phyloP scores from a whole-genome alignment of 805 yeast species.

The Teunomyces atbi region DNA sequence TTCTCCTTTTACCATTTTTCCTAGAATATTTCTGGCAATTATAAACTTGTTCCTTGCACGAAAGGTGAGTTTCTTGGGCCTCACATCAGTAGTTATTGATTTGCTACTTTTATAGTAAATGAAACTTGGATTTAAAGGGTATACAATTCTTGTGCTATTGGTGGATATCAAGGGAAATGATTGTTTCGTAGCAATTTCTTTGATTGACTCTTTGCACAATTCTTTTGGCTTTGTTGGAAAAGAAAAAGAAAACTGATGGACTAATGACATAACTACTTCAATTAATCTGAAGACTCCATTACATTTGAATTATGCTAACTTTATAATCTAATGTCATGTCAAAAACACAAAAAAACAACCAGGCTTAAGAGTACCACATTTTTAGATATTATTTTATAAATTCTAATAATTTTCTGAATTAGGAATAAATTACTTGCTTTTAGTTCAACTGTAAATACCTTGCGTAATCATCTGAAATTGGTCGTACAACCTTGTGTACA shows the following conservation, averaged over 20 bases:
- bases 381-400: not conserved
- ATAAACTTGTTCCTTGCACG: constrained; percentile 20
- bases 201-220: not conserved
- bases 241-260: not conserved
- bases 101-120: not conserved
- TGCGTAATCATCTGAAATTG: constrained; percentile 94
- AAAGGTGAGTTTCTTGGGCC: not conserved
- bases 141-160: not conserved
- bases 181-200: not conserved
- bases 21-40: constrained; percentile 17
- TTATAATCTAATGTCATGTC: not conserved
- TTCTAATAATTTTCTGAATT: not conserved
- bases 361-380: not conserved
- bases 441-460: constrained; percentile 77
- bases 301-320: not conserved
- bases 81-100: not conserved
- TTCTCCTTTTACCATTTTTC: constrained; percentile 10
- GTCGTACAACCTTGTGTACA: constrained; percentile 89
- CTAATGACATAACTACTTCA: not conserved
- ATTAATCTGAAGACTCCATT: not conserved
- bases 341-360: not conserved
- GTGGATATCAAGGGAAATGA: constrained; percentile 1
- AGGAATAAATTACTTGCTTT: not conserved
- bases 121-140: not conserved
- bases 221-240: not conserved